Base-by-base conservation (phyloP, 306 rosid genomes). In the Malus sylvestris region DNA sequence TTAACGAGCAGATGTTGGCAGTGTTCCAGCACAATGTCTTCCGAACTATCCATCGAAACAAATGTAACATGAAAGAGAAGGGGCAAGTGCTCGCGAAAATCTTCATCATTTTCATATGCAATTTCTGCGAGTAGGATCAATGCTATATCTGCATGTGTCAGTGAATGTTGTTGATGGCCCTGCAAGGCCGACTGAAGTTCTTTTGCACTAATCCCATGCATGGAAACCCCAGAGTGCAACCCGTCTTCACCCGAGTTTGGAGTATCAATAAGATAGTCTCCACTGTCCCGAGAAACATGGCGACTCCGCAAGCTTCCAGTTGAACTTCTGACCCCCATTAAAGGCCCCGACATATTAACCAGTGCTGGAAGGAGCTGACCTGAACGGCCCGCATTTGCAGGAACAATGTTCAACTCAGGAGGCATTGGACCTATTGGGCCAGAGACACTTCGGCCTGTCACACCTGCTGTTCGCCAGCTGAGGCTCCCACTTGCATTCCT, bases 1-100 rank as follows among this genome's bases (percentile, higher is more conserved):
- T 96, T 96, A 77, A 96, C 99, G 68, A 96, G 99, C 81, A 96
- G 90, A 87, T 93, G 99, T 86, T 96, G 99, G 71, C 98, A 96
- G 88, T 96, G 99, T 81, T 92, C 98, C 33, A 96, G 96, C 74
- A 96, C 98, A 58, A 91, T 96, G 86, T 96, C 99, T 85, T 96
- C 97, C 3, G 99, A 96, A 83, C 99, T 96, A 79, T 96, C 99
- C 99, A 96, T 92, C 10, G 98, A 96, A 81, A 96, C 99, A 87
- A 96, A 96, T 63, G 91, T 92, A 77, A 96, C 99, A 79, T 96
- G 99, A 68, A 96, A 96, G 75, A 96, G 97, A 35, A 96, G 85
- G 67, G 98, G 99, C 87, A 96, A 84, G 83, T 96, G 96, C 88
- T 96, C 98, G 32, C 99, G 98, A 76, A 96, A 96, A 85, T 96